A percentile compares a stretch with the other conserved stretches of the same genome.
Conservation (phyloP, 2,329 filamentous ascomycete species). For the Aureobasidium sp. region DNA sequence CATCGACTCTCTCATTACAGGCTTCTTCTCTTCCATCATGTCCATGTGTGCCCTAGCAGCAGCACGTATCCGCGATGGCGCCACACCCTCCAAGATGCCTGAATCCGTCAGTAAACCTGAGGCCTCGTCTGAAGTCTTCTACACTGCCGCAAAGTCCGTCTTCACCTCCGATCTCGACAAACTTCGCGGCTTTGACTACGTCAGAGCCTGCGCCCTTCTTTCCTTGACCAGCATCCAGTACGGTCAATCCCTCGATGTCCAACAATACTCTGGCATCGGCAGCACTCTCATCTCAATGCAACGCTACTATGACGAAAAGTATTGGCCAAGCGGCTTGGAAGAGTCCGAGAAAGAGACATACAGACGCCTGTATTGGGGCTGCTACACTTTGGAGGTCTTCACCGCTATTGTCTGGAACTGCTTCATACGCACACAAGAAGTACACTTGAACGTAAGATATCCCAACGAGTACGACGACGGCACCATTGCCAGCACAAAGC, state of each 20-base stretch:
- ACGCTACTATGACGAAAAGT: conserved; percentile 44
- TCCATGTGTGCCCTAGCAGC: conserved; percentile 43
- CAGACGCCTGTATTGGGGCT: conserved; percentile 46
- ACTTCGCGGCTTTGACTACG: conserved; percentile 30
- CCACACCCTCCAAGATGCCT: conserved; percentile 30
- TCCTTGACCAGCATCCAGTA: conserved; percentile 45
- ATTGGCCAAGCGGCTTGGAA: conserved; percentile 41
- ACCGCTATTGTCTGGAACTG: conserved; percentile 45
- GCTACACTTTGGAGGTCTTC: conserved; percentile 50
- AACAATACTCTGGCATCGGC: conserved; percentile 45
- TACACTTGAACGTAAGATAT: conserved; percentile 39
- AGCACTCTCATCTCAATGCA: conserved; percentile 42
- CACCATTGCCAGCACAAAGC: conserved; percentile 27
- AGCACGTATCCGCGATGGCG: conserved; percentile 42
- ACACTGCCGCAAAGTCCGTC: conserved; percentile 33
- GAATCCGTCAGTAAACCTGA: conserved; percentile 24
- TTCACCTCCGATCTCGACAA: conserved; percentile 29
- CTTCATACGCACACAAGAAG: conserved; percentile 38
- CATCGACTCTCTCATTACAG: no score
- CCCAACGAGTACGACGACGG: conserved; percentile 42
- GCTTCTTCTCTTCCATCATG: conserved; percentile 43
- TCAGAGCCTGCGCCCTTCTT: conserved; percentile 41
- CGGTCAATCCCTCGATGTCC: conserved; percentile 41
- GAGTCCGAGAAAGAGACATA: conserved; percentile 42
- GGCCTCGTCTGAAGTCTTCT: conserved; percentile 36